These are phyloP conservation scores for Panicum miliaceum DNA, from an alignment of 176 grass and related monocot genomes.

Conservation along the genomic window DNA sequence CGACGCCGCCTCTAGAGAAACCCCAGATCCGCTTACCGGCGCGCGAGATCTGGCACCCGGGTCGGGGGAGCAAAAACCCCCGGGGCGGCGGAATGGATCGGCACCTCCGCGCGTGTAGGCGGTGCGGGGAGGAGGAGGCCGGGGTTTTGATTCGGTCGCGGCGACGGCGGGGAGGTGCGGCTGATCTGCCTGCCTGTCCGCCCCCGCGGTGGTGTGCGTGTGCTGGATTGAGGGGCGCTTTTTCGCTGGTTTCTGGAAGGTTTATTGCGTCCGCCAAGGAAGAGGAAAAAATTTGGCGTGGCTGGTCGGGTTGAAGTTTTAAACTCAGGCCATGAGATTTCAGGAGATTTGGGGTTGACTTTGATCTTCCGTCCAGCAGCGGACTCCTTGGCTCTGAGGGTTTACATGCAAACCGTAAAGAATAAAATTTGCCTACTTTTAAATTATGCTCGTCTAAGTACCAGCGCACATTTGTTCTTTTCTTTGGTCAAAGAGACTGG, in stretches of 20 bases:
- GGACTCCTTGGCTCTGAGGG: too few species aligned
- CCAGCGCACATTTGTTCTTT: too few species aligned
- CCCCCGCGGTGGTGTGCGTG: neutral
- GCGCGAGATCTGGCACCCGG: constrained; percentile 58
- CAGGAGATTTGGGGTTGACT: neutral
- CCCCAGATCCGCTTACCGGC: constrained; percentile 66
- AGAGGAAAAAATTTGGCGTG: neutral
- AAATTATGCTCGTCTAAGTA: too few species aligned
- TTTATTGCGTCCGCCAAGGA: neutral
- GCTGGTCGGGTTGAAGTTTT: constrained; percentile 33
- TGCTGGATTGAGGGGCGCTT: constrained; percentile 36
- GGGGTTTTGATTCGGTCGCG: constrained; percentile 21
- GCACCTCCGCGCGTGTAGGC: neutral
- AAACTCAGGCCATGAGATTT: neutral
- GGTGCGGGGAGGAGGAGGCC: neutral
- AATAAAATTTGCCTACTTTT: too few species aligned
- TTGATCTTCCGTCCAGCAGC: neutral
- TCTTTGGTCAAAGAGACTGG: too few species aligned
- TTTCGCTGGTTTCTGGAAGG: constrained; percentile 54
- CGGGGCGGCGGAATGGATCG: constrained; percentile 28
- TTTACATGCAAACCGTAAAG: too few species aligned
- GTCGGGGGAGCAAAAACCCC: constrained; percentile 15
- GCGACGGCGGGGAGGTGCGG: neutral
- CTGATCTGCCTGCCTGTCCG: constrained; percentile 45
- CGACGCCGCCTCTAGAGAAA: constrained; percentile 39